Evolutionary conservation across 805 yeast species (phyloP), one percentile per base, ranked within the genome.

Genomic region (Wickerhamiella allomyrinae): DNA sequence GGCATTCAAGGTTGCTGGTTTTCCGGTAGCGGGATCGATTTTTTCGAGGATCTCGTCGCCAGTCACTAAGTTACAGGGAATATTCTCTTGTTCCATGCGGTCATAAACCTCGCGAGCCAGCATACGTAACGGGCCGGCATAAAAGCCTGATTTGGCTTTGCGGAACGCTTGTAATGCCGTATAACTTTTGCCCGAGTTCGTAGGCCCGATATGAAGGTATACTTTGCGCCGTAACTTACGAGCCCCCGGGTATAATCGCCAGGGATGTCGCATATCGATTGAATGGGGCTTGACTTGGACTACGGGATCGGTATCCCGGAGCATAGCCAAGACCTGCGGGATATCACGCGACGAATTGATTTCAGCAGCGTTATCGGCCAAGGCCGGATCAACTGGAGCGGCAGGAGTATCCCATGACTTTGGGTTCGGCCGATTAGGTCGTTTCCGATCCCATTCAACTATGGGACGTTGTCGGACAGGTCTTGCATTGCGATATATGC

Each of bases 141-240:
- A 91, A 50, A 80, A 82, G 0, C 98, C 98, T 15, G 76, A 69
- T 24, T 74, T 67, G 13, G 85, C 76, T 17, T 59, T 53, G 50
- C 76, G 76, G 39, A 91, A 66, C 42, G 75, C 69, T 52, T 79
- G 68, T 37, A 91, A 62, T 0, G 97, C 94, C 38, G 73, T 71
- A 56, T 83, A 82, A 0, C 97, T 91, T 55, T 91, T 91, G 10
- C 99, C 99, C 50, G 91, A 78, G 58, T 91, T 91, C 0, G 99
- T 91, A 1, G 99, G 98, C 0, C 99, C 99, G 9, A 91, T 83
- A 57, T 91, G 99, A 76, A 91, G 73, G n/a, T 80, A 70, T 39
- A 91, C 69, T 40, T 79, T 77, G 31, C 99, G 67, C 48, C 75
- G 77, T 65, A 85, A 66, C 48, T 76, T 73, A 31, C 97, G 67